Base-by-base conservation (phyloP, 129 eudicot species). In the Kitagawia praeruptora region DNA sequence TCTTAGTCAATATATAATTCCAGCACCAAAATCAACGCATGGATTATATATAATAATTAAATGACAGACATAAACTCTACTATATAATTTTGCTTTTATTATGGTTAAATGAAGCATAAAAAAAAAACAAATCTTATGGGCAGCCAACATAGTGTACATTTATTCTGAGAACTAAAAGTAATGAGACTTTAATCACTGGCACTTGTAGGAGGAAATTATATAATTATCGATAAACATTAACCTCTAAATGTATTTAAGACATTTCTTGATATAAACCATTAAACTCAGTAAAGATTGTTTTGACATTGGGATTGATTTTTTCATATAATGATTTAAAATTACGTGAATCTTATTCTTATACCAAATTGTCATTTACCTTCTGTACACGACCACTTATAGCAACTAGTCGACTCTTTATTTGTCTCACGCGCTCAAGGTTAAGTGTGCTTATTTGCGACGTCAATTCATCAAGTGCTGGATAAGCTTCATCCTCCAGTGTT, bases 401-500 rank as follows among this genome's bases (percentile, higher is more conserved):
- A 85, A 89, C 93, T 75, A 85, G 74, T 15, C 93, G 89, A 63
- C 93, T 89, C 78, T 89, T 89, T 70, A 89, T 89, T 77, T 89
- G 93, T 34, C 93, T 86, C 25, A 89, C 93, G 64, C 93, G 91
- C 80, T 89, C 93, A 53, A 89, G 82, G 80, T 87, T 89, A 10
- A 89, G 86, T 48, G 93, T 89, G 82, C 93, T 89, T 73, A 87
- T 89, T 76, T 87, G 84, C 4, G 89, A 83, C 18, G 87, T 89
- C 87, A 89, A 72, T 78, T 89, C 85, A 77, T 89, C 93, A 67
- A 87, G 66, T 37, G 93, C 93, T 27, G 93, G 93, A 81, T 87
- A 87, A n/a, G 91, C 93, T 86, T 89, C 93, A 76, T 81, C 85
- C 86, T 89, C 93, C 89, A 89, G 77, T 76, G 91, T 87, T 81